phyloP scores from a whole-genome alignment of 2,329 filamentous ascomycete species.

The Amylocarpus encephaloides region DNA sequence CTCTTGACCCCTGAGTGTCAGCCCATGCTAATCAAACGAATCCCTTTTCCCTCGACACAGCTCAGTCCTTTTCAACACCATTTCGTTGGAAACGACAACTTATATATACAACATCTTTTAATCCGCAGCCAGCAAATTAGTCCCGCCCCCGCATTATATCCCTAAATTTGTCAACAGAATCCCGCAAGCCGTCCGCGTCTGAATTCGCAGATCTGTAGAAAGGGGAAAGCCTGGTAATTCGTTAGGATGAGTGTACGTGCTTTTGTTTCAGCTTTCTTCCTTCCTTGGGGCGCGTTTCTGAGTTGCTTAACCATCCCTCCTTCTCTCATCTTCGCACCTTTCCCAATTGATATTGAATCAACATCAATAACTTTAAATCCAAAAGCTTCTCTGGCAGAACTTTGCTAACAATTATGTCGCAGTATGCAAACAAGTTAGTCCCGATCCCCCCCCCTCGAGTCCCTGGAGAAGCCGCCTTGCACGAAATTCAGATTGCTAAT shows the following conservation, averaged over 20 bases:
- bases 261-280: slow-evolving; percentile 19
- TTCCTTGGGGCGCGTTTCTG: slow-evolving; percentile 15
- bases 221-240: slow-evolving; percentile 11
- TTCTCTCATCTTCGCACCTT: background rate
- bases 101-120: background rate
- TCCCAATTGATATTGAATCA: slow-evolving; percentile 3
- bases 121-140: background rate
- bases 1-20: background rate
- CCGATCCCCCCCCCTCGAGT: background rate
- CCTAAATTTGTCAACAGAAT: no score
- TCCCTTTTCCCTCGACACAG: slow-evolving; percentile 1
- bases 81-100: background rate
- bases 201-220: background rate
- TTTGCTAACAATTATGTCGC: slow-evolving; percentile 28
- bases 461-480: background rate
- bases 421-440: slow-evolving; percentile 28
- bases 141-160: background rate
- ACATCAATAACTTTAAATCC: slow-evolving; percentile 4
- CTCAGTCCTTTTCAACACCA: background rate
- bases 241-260: slow-evolving; percentile 29
- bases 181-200: background rate
- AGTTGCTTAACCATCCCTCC: background rate
- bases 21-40: background rate
- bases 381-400: slow-evolving; percentile 23
- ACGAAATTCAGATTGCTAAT: background rate